These are phyloP conservation scores for Entomophthora muscae DNA, from an alignment of 371 early-diverging fungal species.

Conservation along the genomic window DNA sequence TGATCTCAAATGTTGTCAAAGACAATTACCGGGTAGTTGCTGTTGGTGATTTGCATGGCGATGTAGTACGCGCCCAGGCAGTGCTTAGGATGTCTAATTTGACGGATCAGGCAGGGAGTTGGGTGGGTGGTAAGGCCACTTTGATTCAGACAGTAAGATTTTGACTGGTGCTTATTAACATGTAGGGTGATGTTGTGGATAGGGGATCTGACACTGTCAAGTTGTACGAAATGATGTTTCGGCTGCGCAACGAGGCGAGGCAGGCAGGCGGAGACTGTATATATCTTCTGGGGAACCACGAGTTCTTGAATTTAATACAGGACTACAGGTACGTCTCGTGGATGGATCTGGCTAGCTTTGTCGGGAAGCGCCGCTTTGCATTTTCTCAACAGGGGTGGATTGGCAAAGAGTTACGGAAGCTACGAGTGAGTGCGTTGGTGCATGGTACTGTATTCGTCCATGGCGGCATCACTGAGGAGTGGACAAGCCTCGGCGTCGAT, in stretches of 20 bases:
- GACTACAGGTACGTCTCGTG: slow-evolving; percentile 49
- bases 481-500: slow-evolving; percentile 24
- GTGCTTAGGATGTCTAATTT: slow-evolving; percentile 40
- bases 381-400: slow-evolving; percentile 42
- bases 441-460: slow-evolving; percentile 44
- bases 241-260: slow-evolving; percentile 34
- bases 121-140: slow-evolving; percentile 27
- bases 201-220: slow-evolving; percentile 48
- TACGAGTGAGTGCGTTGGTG: slow-evolving; percentile 36
- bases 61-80: slow-evolving; percentile 25
- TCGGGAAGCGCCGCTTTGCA: slow-evolving; percentile 29
- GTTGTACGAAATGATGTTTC: slow-evolving; percentile 34
- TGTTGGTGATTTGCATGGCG: slow-evolving; percentile 61
- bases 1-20: no score
- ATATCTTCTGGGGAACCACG: slow-evolving; percentile 37
- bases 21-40: slow-evolving; percentile 60
- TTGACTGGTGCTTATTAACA: slow-evolving; percentile 2
- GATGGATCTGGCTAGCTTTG: slow-evolving; percentile 42
- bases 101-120: slow-evolving; percentile 31
- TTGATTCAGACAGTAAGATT: slow-evolving; percentile 18
- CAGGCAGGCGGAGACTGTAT: slow-evolving; percentile 35
- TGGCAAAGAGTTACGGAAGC: slow-evolving; percentile 27
- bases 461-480: slow-evolving; percentile 40
- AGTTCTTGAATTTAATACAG: slow-evolving; percentile 48
- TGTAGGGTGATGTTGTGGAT: slow-evolving; percentile 50